Conservation (phyloP, 2,329 filamentous ascomycete species). For the Akanthomyces lecanii region DNA sequence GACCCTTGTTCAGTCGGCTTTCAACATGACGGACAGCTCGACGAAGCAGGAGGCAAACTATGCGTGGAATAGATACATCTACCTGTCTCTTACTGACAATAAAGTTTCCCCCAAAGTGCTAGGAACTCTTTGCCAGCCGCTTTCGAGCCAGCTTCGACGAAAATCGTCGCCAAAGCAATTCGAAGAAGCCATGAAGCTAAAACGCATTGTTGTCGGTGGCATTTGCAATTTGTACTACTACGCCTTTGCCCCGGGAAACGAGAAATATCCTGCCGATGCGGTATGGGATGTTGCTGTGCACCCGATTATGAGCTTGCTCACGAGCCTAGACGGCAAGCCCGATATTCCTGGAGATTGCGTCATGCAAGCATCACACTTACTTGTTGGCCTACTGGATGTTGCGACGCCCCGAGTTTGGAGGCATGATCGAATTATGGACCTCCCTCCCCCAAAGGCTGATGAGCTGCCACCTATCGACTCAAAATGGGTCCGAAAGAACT, state of each 20-base stretch:
- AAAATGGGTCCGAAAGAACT: conserved; percentile 78
- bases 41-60: conserved; percentile 73
- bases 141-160: conserved; percentile 64
- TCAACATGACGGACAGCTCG: conserved; percentile 70
- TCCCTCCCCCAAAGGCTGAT: conserved; percentile 55
- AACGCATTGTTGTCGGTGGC: conserved; percentile 57
- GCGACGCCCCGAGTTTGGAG: conserved; percentile 63
- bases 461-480: conserved; percentile 81
- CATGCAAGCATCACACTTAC: conserved; percentile 60
- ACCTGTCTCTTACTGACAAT: conserved; percentile 62
- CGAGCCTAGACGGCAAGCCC: conserved; percentile 35
- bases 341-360: conserved; percentile 46
- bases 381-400: conserved; percentile 65
- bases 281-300: conserved; percentile 76
- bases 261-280: conserved; percentile 61
- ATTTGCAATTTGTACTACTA: conserved; percentile 83
- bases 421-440: conserved; percentile 64
- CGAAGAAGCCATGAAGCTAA: conserved; percentile 48
- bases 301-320: conserved; percentile 56
- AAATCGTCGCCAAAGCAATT: conserved; percentile 54
- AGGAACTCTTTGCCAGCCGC: conserved; percentile 57
- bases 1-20: conserved; percentile 72
- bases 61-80: conserved; percentile 84
- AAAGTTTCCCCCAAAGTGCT: conserved; percentile 43
- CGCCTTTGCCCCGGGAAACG: conserved; percentile 66